A percentile compares a stretch with the other conserved stretches of the same genome.
These are phyloP conservation scores for Jasminum sambac DNA, from an alignment of 257 asterid species.

Conservation along the genomic window DNA sequence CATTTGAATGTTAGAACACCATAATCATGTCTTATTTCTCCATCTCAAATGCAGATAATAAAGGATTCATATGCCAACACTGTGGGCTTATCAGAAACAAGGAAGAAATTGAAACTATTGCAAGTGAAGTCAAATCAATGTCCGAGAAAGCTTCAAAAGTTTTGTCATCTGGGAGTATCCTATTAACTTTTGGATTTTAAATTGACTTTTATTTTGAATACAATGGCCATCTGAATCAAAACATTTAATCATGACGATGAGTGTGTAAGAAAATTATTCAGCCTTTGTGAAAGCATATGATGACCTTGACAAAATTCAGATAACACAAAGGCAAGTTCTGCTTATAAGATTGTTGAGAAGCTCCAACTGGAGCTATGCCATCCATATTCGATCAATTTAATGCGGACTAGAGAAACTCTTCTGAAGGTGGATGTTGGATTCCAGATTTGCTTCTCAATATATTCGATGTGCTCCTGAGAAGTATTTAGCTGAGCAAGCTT, in stretches of 20 bases:
- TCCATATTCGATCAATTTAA: slow-evolving; percentile 67
- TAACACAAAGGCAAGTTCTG: slow-evolving; percentile 45
- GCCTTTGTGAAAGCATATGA: background rate
- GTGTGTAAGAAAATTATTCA: background rate
- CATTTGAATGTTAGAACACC: slow-evolving; percentile 9
- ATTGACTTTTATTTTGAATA: slow-evolving; percentile 1
- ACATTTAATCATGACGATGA: background rate
- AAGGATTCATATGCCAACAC: slow-evolving; percentile 73
- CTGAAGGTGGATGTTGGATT: slow-evolving; percentile 56
- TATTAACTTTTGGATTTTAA: slow-evolving; percentile 26
- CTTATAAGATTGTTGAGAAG: slow-evolving; percentile 64
- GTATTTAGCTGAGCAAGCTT: background rate
- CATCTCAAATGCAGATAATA: slow-evolving; percentile 50
- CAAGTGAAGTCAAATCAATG: slow-evolving; percentile 47
- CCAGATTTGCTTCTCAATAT: background rate
- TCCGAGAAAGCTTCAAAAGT: slow-evolving; percentile 55
- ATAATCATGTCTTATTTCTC: slow-evolving; percentile 19
- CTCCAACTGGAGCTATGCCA: slow-evolving; percentile 58
- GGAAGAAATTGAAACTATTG: slow-evolving; percentile 59
- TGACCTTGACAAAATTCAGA: slow-evolving; percentile 45
- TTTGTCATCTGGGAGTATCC: slow-evolving; percentile 74
- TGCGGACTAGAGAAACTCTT: slow-evolving; percentile 77
- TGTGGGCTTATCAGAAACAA: slow-evolving; percentile 81
- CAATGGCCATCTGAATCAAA: background rate
- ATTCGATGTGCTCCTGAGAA: background rate